phyloP scores from a whole-genome alignment of 495 filamentous ascomycete genomes.

The Glutinoglossum americanum region DNA sequence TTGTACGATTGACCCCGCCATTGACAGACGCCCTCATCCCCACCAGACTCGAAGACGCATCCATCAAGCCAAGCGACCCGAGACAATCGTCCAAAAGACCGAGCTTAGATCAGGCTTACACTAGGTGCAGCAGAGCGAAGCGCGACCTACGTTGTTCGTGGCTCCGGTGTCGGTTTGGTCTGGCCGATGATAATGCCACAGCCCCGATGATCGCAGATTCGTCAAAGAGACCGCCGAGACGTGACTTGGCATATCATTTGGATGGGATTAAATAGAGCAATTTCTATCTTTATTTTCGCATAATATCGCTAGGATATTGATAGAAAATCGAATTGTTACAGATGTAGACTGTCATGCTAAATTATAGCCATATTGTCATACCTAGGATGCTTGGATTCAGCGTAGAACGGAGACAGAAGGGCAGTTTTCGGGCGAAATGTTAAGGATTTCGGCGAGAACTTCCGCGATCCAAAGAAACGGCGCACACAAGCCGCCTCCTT shows the following conservation, averaged over 20 bases:
- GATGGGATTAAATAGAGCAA: too few species aligned
- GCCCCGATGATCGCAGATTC: background rate
- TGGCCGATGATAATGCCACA: background rate
- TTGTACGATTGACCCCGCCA: conserved; percentile 1
- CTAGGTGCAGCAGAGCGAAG: background rate
- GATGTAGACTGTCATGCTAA: background rate
- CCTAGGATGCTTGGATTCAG: background rate
- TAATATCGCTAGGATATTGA: too few species aligned
- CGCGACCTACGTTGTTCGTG: conserved; percentile 1
- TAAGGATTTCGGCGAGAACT: too few species aligned
- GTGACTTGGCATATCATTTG: background rate
- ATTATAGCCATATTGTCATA: background rate
- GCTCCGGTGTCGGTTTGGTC: background rate
- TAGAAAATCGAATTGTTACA: background rate
- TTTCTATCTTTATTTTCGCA: too few species aligned
- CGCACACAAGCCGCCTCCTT: background rate
- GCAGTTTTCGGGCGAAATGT: background rate
- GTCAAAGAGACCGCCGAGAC: background rate
- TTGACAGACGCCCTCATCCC: background rate
- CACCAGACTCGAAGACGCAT: background rate
- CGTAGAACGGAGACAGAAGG: background rate
- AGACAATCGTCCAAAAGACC: background rate
- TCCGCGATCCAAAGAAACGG: too few species aligned
- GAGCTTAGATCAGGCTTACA: background rate
- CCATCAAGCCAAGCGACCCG: background rate